phyloP scores from a whole-genome alignment of 2,329 filamentous ascomycete species.

The Helminthosporium solani region DNA sequence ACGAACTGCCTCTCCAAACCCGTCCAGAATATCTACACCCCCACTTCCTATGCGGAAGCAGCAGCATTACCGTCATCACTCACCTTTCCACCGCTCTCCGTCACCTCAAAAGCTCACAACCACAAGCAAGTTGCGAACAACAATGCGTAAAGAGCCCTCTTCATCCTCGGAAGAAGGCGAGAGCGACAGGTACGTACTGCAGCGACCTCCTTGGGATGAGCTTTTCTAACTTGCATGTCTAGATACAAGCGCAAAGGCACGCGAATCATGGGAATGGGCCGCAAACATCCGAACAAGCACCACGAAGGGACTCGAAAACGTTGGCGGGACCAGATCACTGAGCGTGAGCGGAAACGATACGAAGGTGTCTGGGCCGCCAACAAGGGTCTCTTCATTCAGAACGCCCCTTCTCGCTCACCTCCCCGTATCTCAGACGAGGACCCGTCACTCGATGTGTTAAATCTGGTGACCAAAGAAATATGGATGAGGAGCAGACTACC shows the following conservation, averaged over 20 bases:
- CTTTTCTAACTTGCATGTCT: too few species aligned
- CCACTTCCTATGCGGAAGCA: constrained; percentile 45
- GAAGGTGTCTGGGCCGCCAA: constrained; percentile 82
- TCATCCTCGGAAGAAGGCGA: constrained; percentile 55
- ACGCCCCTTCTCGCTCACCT: constrained; percentile 15
- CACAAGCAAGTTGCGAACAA: constrained; percentile 62
- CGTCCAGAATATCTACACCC: constrained; percentile 37
- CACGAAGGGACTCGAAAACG: constrained; percentile 73
- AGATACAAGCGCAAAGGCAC: constrained; percentile 55
- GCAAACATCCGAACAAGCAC: constrained; percentile 67
- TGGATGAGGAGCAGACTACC: constrained; percentile 71
- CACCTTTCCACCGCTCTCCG: constrained; percentile 41
- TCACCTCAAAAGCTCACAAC: constrained; percentile 40
- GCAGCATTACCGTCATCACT: constrained; percentile 40
- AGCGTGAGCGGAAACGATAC: constrained; percentile 74
- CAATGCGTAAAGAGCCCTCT: constrained; percentile 57
- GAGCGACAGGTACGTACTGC: constrained; percentile 42
- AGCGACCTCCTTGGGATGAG: too few species aligned
- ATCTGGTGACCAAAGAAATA: constrained; percentile 71
- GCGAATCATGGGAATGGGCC: constrained; percentile 51
- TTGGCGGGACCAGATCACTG: constrained; percentile 74
- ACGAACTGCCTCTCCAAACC: constrained; percentile 48
- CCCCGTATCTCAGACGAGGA: constrained; percentile 18
- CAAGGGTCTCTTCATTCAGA: constrained; percentile 54
- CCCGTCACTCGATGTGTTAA: constrained; percentile 58